Percentiles rank a stretch among this genome's conserved stretches.
Conservation (phyloP, 768 basidiomycete species). For the Boletus bicolor region DNA sequence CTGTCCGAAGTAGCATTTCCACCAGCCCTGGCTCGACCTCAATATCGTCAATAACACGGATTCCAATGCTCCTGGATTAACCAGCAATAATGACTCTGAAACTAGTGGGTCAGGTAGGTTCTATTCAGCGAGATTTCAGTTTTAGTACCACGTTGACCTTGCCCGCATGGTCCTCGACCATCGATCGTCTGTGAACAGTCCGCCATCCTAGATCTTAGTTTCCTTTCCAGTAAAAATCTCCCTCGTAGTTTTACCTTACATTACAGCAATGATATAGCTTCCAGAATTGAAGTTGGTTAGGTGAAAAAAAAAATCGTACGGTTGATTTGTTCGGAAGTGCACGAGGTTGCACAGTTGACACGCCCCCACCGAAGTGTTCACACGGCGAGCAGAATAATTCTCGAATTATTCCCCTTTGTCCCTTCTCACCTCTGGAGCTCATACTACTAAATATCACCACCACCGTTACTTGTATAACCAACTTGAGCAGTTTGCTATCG, state of each 20-base stretch:
- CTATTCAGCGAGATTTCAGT: not conserved
- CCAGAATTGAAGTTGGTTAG: not conserved
- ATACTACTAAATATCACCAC: not conserved
- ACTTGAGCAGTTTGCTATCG: too few species aligned
- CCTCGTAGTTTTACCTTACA: not conserved
- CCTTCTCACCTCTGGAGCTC: not conserved
- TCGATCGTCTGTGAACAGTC: too few species aligned
- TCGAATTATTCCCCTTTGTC: not conserved
- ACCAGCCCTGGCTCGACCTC: not conserved
- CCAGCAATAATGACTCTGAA: not conserved
- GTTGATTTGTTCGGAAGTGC: not conserved
- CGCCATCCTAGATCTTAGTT: not conserved
- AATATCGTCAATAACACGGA: not conserved
- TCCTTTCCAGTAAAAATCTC: not conserved
- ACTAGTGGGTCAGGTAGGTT: conserved; percentile 2
- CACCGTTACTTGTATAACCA: not conserved
- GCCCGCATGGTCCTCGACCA: not conserved
- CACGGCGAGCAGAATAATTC: not conserved
- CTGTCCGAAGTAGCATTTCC: not conserved
- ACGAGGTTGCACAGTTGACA: not conserved
- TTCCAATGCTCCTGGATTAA: not conserved
- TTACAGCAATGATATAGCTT: not conserved
- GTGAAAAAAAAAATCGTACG: not conserved
- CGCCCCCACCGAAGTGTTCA: not conserved
- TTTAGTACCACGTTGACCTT: not conserved